A percentile compares a stretch with the other conserved stretches of the same genome.
Evolutionary conservation across 208 protist species (phyloP).

Genomic region (Trypanosoma melophagium): DNA sequence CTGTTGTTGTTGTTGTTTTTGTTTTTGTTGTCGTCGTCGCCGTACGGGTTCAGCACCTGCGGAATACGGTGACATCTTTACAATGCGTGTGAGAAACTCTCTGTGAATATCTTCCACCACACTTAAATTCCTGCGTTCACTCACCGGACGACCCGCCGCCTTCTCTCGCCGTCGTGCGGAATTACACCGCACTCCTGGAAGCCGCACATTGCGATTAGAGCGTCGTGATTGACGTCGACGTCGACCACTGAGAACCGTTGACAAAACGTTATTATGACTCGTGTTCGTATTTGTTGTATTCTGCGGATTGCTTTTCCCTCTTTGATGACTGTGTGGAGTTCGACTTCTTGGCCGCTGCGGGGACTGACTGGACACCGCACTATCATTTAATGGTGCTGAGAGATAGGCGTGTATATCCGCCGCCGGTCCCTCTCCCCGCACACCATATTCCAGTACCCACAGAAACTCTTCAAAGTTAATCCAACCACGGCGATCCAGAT

Average conservation of each 20-base stretch:
- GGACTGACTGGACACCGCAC: background rate
- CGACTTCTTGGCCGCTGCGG: too few relatives aligned
- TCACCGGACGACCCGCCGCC: background rate
- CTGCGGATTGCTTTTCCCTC: too few relatives aligned
- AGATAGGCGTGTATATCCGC: slow-evolving; percentile 13
- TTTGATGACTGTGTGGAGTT: too few relatives aligned
- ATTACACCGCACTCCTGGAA: too few relatives aligned
- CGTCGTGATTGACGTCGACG: too few relatives aligned
- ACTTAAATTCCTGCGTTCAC: background rate
- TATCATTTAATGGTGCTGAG: background rate
- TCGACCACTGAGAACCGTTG: too few relatives aligned
- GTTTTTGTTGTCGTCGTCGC: background rate
- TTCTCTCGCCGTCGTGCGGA: background rate
- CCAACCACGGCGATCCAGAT: slow-evolving; percentile 24
- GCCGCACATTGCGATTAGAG: too few relatives aligned
- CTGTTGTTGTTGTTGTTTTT: background rate
- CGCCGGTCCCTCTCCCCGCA: slow-evolving; percentile 22
- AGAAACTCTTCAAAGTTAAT: slow-evolving; percentile 40
- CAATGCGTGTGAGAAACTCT: background rate
- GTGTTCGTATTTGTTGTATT: too few relatives aligned
- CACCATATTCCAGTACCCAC: slow-evolving; percentile 34
- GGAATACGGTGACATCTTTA: background rate
- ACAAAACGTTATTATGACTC: too few relatives aligned
- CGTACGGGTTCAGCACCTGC: background rate
- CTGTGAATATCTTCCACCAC: background rate